Evolutionary conservation across 768 basidiomycete genomes (phyloP), one percentile per base, ranked within the genome.

Genomic region (Trametes cinnabarina): DNA sequence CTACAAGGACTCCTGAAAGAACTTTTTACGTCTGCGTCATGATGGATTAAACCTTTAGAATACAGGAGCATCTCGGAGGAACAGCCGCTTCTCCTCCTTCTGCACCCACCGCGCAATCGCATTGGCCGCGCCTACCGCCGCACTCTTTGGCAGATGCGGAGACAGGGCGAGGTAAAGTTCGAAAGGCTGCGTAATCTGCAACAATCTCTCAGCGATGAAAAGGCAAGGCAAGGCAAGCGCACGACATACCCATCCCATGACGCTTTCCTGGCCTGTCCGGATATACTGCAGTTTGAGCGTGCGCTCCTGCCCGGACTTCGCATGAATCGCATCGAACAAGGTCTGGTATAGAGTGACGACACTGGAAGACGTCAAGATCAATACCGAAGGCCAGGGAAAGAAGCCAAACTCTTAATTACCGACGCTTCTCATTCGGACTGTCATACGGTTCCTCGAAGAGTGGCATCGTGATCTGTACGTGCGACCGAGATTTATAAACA

Each of bases 231-330:
- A 12, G 47, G 28, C 4, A 25, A 15, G n/a, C n/a, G n/a, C n/a
- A n/a, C 2, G 17, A 70, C 89, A 55, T 69, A 98, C 95, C 96
- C 97, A 98, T 43, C 93, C 96, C 78, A 98, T 83, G 25, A 96
- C 85, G 53, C 87, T 86, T 75, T 98, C 97, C 43, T 85, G 83
- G 54, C 90, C 86, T 0, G 93, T 94, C 8, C 85, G 83, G 12
- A 96, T 77, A 67, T 91, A 97, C 61, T 96, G 89, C 59, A 98
- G 73, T 72, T 94, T 95, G 61, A 96, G 76, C 0, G 88, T 80
- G 2, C 82, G 82, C 51, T 84, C 84, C 66, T 94, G 92, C 1
- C 90, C 88, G 0, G 94, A 94, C 64, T 90, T 90, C 8, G 89
- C 90, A 67, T 98, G 96, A 17, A 99, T 87, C 0, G 86, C 83